Evolutionary conservation across 169 alveolate genomes (phyloP).

Genomic region (Cryptosporidium tyzzeri): DNA sequence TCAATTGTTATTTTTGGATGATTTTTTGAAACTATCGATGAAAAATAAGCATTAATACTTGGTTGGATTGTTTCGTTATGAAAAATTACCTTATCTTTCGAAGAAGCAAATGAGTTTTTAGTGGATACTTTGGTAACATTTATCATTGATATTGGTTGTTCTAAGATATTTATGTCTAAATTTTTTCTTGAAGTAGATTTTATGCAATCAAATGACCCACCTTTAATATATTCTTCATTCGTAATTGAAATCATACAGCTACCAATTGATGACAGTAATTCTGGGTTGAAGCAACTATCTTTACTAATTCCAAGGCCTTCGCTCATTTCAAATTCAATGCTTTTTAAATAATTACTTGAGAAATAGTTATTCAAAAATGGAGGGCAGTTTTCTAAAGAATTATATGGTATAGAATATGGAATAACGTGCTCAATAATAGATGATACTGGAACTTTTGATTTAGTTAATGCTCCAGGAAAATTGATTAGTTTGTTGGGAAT

Average conservation of each 20-base stretch:
- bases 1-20: conserved; percentile 41
- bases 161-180: not conserved
- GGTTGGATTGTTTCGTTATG: conserved; percentile 57
- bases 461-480: conserved; percentile 39
- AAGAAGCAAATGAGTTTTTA: not conserved
- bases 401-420: conserved; percentile 53
- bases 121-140: not conserved
- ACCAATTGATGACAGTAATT: conserved; percentile 1
- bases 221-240: conserved; percentile 26
- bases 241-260: conserved; percentile 19
- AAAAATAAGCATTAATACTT: conserved; percentile 21
- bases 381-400: conserved; percentile 13
- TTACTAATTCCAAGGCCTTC: conserved; percentile 10
- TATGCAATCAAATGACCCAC: conserved; percentile 24
- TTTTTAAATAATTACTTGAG: not conserved
- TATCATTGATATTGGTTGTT: conserved; percentile 52
- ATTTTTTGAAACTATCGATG: conserved; percentile 30
- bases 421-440: conserved; percentile 13
- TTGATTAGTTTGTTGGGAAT: not conserved
- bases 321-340: conserved; percentile 18
- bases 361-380: conserved; percentile 9
- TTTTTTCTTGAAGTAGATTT: conserved; percentile 5
- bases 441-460: conserved; percentile 40
- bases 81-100: conserved; percentile 2
- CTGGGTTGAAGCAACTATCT: conserved; percentile 18